These are phyloP conservation scores for Penicillium sp. DNA, from an alignment of 2,329 filamentous ascomycete genomes.

Conservation along the genomic window DNA sequence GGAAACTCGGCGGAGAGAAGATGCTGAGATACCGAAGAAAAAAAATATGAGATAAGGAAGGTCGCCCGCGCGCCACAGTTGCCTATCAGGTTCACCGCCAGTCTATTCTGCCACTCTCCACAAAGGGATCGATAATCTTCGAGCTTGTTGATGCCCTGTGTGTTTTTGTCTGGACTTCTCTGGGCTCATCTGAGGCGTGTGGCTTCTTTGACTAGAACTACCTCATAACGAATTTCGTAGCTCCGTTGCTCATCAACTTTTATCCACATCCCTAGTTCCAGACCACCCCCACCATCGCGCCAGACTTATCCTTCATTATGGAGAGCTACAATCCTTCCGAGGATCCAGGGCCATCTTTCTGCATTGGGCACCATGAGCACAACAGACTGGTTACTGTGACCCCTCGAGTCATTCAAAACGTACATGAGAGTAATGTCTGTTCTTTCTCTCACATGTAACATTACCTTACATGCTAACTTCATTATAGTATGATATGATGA, in stretches of 20 bases:
- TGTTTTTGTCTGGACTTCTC: not conserved
- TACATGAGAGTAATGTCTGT: conserved; percentile 56
- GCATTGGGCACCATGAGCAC: conserved; percentile 61
- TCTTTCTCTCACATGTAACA: not conserved
- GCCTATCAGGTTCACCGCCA: conserved; percentile 28
- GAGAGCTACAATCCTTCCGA: conserved; percentile 33
- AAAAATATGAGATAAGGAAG: conserved; percentile 35
- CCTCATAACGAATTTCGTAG: not conserved
- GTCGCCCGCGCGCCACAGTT: conserved; percentile 29
- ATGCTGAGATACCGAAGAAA: conserved; percentile 14
- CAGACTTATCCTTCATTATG: conserved; percentile 26
- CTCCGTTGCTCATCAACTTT: not conserved
- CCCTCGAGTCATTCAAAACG: conserved; percentile 51
- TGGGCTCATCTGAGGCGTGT: not conserved
- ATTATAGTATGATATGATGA: conserved; percentile 63
- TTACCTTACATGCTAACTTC: conserved; percentile 5
- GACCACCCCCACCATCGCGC: conserved; percentile 4
- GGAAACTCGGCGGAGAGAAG: conserved; percentile 13
- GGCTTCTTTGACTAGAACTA: not conserved
- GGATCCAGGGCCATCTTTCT: conserved; percentile 50
- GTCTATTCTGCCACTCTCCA: conserved; percentile 31
- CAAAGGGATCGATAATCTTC: conserved; percentile 26
- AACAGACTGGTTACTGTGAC: conserved; percentile 51
- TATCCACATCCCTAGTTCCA: not conserved
- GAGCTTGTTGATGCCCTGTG: conserved; percentile 3